Conservation (phyloP, 768 basidiomycete genomes). For the Antrodiella citrinella region DNA sequence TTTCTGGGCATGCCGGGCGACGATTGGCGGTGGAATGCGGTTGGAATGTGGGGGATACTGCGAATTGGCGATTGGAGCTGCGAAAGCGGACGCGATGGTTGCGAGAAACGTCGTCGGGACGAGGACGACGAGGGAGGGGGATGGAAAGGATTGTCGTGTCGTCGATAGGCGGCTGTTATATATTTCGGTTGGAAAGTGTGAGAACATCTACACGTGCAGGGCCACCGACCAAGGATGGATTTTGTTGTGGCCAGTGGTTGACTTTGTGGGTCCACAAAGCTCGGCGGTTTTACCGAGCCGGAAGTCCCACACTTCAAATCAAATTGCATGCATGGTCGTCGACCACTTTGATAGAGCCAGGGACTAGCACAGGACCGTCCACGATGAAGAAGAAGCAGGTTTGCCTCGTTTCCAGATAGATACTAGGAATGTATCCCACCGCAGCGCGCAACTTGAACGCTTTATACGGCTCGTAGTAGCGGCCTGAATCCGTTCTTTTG, state of each 20-base stretch:
- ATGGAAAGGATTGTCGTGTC: neutral
- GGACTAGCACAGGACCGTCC: too few relatives aligned
- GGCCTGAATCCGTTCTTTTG: too few relatives aligned
- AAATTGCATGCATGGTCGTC: too few relatives aligned
- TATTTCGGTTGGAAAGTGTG: neutral
- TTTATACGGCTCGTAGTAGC: too few relatives aligned
- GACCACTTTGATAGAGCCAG: too few relatives aligned
- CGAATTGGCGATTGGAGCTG: neutral
- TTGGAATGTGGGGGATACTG: neutral
- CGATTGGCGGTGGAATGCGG: neutral
- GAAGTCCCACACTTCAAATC: too few relatives aligned
- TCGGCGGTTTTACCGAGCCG: too few relatives aligned
- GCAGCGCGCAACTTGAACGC: too few relatives aligned
- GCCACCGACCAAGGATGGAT: neutral
- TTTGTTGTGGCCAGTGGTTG: neutral
- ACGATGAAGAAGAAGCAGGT: too few relatives aligned
- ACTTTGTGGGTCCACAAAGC: neutral
- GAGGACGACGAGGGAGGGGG: neutral
- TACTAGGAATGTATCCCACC: too few relatives aligned
- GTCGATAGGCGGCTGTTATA: neutral
- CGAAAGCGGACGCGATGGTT: neutral
- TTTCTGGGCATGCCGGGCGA: neutral
- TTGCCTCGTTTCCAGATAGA: too few relatives aligned
- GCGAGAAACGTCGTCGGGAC: too few relatives aligned
- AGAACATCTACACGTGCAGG: neutral